These are phyloP conservation scores for Aspergillus ibericus DNA, from an alignment of 2,329 filamentous ascomycete genomes.

Conservation along the genomic window DNA sequence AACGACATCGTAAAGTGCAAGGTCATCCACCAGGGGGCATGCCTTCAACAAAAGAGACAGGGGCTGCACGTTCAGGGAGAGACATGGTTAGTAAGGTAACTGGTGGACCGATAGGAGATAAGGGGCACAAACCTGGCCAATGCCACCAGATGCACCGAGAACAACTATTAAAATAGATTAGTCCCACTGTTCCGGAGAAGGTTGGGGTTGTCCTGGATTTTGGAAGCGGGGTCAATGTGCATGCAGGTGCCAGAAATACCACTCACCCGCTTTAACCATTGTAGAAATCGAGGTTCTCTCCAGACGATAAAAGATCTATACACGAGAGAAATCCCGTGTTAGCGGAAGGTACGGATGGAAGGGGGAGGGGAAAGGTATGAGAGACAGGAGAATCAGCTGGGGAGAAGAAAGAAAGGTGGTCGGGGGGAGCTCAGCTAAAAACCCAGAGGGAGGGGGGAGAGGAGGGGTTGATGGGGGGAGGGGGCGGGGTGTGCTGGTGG, in stretches of 20 bases:
- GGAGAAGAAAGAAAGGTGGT: constrained; percentile 9
- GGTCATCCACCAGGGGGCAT: constrained; percentile 82
- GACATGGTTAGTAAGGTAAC: not conserved
- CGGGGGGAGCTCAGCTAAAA: constrained; percentile 5
- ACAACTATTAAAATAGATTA: constrained; percentile 55
- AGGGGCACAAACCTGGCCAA: constrained; percentile 76
- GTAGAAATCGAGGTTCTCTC: constrained; percentile 25
- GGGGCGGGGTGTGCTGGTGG: constrained; percentile 16
- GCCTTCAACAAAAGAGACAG: constrained; percentile 95
- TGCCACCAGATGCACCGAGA: constrained; percentile 95
- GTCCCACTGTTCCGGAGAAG: constrained; percentile 18
- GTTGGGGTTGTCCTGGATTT: not conserved
- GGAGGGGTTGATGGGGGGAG: constrained; percentile 6
- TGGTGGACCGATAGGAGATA: not conserved
- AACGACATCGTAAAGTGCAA: constrained; percentile 98
- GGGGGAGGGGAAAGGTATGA: not conserved
- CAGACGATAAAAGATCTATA: not conserved
- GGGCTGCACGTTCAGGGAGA: constrained; percentile 59
- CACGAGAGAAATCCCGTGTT: not conserved
- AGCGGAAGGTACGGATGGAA: constrained; percentile 2
- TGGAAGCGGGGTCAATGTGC: not conserved
- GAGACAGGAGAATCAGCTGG: constrained; percentile 2
- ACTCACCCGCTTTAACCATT: constrained; percentile 52
- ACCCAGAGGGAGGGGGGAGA: constrained; percentile 6
- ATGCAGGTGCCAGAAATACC: not conserved